These are phyloP conservation scores for Mimosa pudica DNA, from an alignment of 306 rosid genomes.

Conservation along the genomic window DNA sequence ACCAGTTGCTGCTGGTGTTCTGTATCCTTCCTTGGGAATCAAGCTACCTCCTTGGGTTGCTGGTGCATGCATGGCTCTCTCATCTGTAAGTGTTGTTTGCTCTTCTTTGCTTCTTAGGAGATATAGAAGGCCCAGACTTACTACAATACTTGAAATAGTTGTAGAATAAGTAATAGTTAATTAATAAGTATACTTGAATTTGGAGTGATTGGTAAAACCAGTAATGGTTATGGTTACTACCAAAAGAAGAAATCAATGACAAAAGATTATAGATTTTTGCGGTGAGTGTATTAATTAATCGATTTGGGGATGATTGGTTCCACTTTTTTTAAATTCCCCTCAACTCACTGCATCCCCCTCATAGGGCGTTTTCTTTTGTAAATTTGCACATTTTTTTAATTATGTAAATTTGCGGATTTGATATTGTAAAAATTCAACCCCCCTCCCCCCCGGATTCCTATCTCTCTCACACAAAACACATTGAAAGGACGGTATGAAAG, in stretches of 20 bases:
- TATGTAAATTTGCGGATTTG: too few species aligned
- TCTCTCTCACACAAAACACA: neutral
- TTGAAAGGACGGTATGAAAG: too few species aligned
- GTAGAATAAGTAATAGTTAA: conserved; percentile 58
- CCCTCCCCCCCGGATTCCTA: too few species aligned
- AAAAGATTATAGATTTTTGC: conserved; percentile 32
- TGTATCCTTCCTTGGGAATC: conserved; percentile 75
- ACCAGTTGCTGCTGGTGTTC: conserved; percentile 86
- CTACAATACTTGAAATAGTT: conserved; percentile 77
- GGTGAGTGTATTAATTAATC: conserved; percentile 35
- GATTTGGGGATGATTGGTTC: conserved; percentile 27
- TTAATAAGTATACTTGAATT: conserved; percentile 3
- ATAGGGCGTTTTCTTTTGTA: conserved; percentile 39
- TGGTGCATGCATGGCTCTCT: conserved; percentile 98
- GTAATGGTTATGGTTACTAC: neutral
- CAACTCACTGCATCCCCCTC: conserved; percentile 12
- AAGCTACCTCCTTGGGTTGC: conserved; percentile 95
- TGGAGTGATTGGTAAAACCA: neutral
- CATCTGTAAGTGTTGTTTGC: conserved; percentile 92
- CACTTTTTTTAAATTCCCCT: conserved; percentile 41
- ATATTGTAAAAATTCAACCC: too few species aligned
- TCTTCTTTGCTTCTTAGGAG: conserved; percentile 87
- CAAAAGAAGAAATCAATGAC: conserved; percentile 16
- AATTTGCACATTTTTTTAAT: conserved; percentile 29
- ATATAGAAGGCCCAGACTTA: conserved; percentile 81